Evolutionary conservation across 495 filamentous ascomycete genomes (phyloP), one percentile per base, ranked within the genome.

Genomic region (Chlorociboria aeruginascens): DNA sequence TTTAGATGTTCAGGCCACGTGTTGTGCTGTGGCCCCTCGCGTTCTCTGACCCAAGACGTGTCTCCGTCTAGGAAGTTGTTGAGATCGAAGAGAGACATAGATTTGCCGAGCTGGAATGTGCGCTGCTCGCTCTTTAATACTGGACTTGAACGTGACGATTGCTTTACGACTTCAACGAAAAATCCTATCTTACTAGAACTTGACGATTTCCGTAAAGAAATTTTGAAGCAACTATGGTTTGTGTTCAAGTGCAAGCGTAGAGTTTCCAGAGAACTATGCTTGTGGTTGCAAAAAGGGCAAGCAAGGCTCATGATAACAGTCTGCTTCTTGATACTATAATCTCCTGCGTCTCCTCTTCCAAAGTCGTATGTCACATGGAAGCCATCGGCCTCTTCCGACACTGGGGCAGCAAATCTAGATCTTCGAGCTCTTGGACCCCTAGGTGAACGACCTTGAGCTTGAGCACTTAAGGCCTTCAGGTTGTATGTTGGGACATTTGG

Each of bases 401-500:
- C 37, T 32, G n/a, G 13, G 17, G 36, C 58, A 9, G 54, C 51
- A n/a, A 50, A 54, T 40, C 63, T 62, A 7, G 61, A 56, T 7
- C 49, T 46, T 46, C 61, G 59, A 28, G 57, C 64, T 46, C 70
- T 72, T 16, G 62, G 55, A 41, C 58, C 59, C 49, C 63, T 66
- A 8, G 58, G 59, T 35, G 70, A 65, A 51, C 64, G 71, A 3
- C 70, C 70, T 30, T 69, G 60, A 10, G 67, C 66, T 40, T 60
- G 70, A 48, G 66, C 67, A 57, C 66, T 71, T 30, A 74, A 55
- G 14, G 68, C 49, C 51, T 70, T 73, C 35, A 75, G 51, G 46
- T 77, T 75, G 50, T 77, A 77, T 32, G 70, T 74, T 46, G 71
- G 57, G 10, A 59, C 69, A 58, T 33, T 61, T 47, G 48, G 66